Evolutionary conservation across 2,329 filamentous ascomycete species (phyloP).

Genomic region (Aurifilum marmelostoma): DNA sequence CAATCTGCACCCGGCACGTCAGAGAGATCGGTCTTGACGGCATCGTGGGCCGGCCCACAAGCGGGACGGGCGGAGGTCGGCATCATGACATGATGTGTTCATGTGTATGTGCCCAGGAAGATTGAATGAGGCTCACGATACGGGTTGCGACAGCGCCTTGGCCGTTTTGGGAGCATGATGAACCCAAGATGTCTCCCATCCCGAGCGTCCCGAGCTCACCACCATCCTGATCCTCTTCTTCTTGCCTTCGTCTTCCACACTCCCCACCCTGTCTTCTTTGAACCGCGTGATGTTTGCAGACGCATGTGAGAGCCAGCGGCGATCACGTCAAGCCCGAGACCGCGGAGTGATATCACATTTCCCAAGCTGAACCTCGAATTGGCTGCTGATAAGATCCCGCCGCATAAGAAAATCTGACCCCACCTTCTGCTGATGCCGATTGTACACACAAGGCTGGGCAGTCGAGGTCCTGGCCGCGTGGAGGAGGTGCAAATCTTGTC

Average conservation of each 20-base stretch:
- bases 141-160: neutral
- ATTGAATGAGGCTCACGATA: conserved; percentile 1
- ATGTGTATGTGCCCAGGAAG: neutral
- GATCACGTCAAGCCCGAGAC: neutral
- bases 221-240: neutral
- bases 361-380: neutral
- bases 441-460: neutral
- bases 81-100: neutral
- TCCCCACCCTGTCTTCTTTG: neutral
- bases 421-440: neutral
- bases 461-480: neutral
- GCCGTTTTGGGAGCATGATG: neutral
- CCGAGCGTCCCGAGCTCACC: neutral
- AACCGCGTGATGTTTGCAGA: conserved; percentile 1
- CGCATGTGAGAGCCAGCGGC: conserved; percentile 1
- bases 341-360: neutral
- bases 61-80: neutral
- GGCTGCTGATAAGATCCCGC: neutral
- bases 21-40: conserved; percentile 1
- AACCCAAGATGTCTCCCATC: too few species aligned
- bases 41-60: conserved; percentile 6
- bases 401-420: neutral
- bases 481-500: neutral
- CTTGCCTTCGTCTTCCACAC: neutral
- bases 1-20: conserved; percentile 4